Percentiles rank a stretch among this genome's conserved stretches.
These are phyloP conservation scores for Paramecium primaurelia DNA, from an alignment of 73 alveolate species.

Conservation along the genomic window DNA sequence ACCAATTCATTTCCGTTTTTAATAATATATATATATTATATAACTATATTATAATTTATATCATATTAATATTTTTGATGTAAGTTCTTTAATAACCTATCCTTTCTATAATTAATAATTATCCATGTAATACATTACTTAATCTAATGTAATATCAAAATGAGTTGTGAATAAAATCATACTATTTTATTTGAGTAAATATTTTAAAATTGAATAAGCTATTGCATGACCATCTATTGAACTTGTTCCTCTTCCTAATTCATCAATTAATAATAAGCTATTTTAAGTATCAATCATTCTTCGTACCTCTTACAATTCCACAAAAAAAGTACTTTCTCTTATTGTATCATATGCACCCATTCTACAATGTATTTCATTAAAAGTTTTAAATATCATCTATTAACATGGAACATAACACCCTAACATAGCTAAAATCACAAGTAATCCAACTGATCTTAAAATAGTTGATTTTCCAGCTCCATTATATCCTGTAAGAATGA, in stretches of 20 bases:
- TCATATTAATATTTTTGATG: conserved; percentile 9
- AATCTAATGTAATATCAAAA: not conserved
- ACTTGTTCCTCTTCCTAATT: conserved; percentile 44
- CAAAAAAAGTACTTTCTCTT: not conserved
- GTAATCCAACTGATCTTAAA: not conserved
- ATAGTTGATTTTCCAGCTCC: conserved; percentile 46
- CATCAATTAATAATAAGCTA: conserved; percentile 16
- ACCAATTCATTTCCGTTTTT: conserved; percentile 12
- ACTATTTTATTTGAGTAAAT: not conserved
- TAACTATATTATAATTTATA: not conserved
- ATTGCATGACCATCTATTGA: conserved; percentile 31
- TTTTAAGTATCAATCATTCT: not conserved
- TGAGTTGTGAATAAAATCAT: not conserved
- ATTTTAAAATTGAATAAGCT: conserved; percentile 22
- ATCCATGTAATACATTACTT: not conserved
- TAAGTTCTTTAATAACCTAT: not conserved
- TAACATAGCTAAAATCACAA: not conserved
- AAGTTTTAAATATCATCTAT: not conserved
- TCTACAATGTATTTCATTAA: not conserved
- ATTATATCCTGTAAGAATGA: not conserved
- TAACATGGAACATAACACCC: conserved; percentile 37
- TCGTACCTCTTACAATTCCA: not conserved
- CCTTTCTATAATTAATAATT: not conserved
- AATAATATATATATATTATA: not conserved
- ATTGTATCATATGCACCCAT: conserved; percentile 43